phyloP scores from a whole-genome alignment of 2,329 filamentous ascomycete genomes.

The Scedosporium apiospermum region DNA sequence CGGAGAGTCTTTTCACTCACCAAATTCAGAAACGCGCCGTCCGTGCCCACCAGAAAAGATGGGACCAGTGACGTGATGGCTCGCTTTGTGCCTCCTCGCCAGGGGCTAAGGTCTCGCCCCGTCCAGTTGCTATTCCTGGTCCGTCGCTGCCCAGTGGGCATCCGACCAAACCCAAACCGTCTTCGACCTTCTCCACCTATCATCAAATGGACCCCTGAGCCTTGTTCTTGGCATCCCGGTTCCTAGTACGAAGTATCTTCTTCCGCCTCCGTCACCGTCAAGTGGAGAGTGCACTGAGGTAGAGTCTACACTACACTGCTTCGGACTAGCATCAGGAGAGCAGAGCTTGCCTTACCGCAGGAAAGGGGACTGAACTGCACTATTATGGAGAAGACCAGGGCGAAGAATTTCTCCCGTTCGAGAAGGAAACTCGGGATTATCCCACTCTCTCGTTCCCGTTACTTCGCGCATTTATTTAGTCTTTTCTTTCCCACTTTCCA shows the following conservation, averaged over 20 bases:
- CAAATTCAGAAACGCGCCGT: background rate
- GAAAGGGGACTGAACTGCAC: background rate
- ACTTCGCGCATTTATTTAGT: background rate
- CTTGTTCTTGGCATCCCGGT: background rate
- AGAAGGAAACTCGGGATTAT: background rate
- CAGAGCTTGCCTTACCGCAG: background rate
- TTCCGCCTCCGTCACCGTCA: background rate
- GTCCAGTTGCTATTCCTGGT: background rate
- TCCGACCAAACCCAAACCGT: background rate
- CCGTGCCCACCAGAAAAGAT: background rate
- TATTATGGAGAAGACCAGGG: background rate
- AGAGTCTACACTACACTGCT: background rate
- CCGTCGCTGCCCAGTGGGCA: background rate
- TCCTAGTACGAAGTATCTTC: background rate
- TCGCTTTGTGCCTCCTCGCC: background rate
- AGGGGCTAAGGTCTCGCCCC: background rate
- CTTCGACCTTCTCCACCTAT: background rate
- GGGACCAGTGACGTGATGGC: background rate
- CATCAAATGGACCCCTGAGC: background rate
- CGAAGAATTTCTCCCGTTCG: background rate
- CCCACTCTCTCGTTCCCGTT: background rate
- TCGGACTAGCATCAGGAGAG: background rate
- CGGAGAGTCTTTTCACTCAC: background rate
- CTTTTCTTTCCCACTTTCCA: background rate
- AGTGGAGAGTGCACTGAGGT: background rate